Evolutionary conservation across 176 grass and related monocot species (phyloP), one percentile per base, ranked within the genome.

Genomic region (Oryza rufipogon): DNA sequence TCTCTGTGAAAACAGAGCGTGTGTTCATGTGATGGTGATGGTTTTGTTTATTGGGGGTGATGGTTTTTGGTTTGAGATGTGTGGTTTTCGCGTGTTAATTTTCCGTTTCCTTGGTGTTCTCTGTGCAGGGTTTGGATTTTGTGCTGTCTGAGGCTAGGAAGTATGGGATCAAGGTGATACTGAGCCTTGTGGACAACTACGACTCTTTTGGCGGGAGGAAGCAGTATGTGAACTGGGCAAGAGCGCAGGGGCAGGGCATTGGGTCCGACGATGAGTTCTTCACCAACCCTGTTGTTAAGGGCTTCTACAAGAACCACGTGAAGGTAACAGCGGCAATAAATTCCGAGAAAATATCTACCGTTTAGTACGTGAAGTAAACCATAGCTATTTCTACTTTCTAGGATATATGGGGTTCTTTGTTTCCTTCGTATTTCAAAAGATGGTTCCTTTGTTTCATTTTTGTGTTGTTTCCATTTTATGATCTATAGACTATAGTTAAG

Each of bases 191-290:
- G 78, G 92, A 99, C 85, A 96, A 80, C 54, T 99, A 96, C 3
- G 91, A 99, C 0, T 89, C 1, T 79, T 94, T 89, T 70, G 97
- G 97, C 87, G 97, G 97, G 83, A 99, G 79, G 81, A 94, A 90
- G 90, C 93, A 99, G 82, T 99, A 99, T 74, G 91, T 96, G 73
- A n/a, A 89, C 63, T 99, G 97, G 97, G 97, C 90, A 14, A 99
- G 93, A 81, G 78, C 56, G 72, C 88, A 86, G 70, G 93, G 93
- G 52, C 97, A 96, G 84, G 34, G 33, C 84, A 92, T 99, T 88
- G 91, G 75, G 26, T 94, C 93, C 20, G 93, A 94, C 2, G 97
- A 96, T 39, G 93, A 89, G 17, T 99, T 99, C 88, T 99, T 92
- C 93, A 94, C 93, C 33, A 92, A 99, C 51, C 66, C 81, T 71